Evolutionary conservation across 2,329 filamentous ascomycete genomes (phyloP), one percentile per base, ranked within the genome.

Genomic region (Fusarium sp.): DNA sequence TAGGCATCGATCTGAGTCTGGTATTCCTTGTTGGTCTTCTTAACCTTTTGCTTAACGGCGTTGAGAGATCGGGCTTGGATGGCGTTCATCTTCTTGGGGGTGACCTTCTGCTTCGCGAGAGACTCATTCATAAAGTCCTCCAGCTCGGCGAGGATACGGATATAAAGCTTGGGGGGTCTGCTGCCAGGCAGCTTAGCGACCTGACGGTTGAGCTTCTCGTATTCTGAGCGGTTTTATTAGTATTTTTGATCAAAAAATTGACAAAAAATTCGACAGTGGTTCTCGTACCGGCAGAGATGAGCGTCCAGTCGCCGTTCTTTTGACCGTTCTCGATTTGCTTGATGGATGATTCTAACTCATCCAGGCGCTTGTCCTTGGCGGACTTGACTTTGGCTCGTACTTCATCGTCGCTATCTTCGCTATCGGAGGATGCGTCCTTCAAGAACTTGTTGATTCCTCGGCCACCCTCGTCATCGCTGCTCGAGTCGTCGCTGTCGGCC

Each of bases 1-100:
- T 96, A 99, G 74, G 92, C 90, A 78, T 98, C 94, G 79, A 99
- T 92, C 81, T 98, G 94, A 72, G 89, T 87, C 80, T 94, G 90
- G 85, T 96, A 96, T 75, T 98, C 96, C 86, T 97, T 97, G 89
- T 96, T 97, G 86, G 96, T 96, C 90, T 98, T 98, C 90, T 96
- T 95, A 87, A 99, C 94, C 86, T 95, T 95, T 84, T 99, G 96
- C 87, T 98, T 97, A 81, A 98, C 94, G 72, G 95, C 94, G 83
- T 98, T 99, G 80, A 99, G 90, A 80, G 95, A 95, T 85, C 95
- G 94, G 75, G 95, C 93, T 82, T 96, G 97, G 81, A 92, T 96
- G 72, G 95, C 95, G 86, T 98, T 99, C 95, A 98, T 98, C 90
- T 98, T 98, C 91, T 98, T 98, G 73, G 92, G 91, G 6, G 94